These are phyloP conservation scores for Aurantiochytrium sp. DNA, from an alignment of 108 stramenopile genomes.

Conservation along the genomic window DNA sequence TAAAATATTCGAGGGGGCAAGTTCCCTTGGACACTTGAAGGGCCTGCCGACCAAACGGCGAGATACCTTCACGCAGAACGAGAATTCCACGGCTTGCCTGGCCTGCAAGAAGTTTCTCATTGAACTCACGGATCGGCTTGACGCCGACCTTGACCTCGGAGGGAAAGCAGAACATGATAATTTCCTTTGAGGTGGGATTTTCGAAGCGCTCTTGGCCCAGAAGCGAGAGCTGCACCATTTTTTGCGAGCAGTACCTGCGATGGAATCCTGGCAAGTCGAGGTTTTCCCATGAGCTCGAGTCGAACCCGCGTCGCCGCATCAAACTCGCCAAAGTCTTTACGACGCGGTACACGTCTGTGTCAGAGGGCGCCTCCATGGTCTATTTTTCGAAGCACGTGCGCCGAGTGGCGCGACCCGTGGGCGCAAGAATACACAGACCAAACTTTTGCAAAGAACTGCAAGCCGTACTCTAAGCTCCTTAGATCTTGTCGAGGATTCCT, in stretches of 20 bases:
- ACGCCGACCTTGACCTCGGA: slow-evolving; percentile 91
- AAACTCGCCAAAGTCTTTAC: neutral
- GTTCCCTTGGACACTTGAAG: slow-evolving; percentile 73
- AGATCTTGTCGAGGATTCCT: too few species aligned
- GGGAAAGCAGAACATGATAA: slow-evolving; percentile 83
- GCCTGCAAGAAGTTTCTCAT: slow-evolving; percentile 75
- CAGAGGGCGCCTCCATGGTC: neutral
- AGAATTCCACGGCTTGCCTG: slow-evolving; percentile 73
- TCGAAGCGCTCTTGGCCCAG: neutral
- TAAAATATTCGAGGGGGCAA: slow-evolving; percentile 91
- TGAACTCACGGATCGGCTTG: slow-evolving; percentile 83
- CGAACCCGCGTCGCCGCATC: neutral
- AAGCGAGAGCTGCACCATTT: neutral
- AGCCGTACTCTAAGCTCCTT: too few species aligned
- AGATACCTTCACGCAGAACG: slow-evolving; percentile 74
- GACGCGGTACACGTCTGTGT: neutral
- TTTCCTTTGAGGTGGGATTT: neutral
- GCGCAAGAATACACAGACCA: too few species aligned
- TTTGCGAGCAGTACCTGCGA: neutral
- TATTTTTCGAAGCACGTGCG: too few species aligned
- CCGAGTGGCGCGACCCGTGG: too few species aligned
- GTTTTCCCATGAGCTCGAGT: neutral
- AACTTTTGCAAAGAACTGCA: too few species aligned
- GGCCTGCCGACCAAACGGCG: slow-evolving; percentile 85
- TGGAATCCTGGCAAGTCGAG: neutral